phyloP scores from a whole-genome alignment of 1,284 basidiomycete species.

The Earliella scabrosa region DNA sequence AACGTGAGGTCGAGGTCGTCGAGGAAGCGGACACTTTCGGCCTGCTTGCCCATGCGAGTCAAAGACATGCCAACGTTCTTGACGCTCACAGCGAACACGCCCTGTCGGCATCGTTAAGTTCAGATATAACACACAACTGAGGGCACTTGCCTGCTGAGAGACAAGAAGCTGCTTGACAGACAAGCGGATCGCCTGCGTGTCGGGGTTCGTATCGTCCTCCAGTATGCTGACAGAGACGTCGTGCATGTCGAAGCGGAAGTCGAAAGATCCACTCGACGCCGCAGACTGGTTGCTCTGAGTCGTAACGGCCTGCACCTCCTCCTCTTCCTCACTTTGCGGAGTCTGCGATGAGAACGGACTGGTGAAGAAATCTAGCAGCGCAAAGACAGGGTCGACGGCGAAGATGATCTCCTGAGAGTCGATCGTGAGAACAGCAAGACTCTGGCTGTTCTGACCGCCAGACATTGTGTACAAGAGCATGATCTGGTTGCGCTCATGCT shows the following conservation, averaged over 20 bases:
- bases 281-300: constrained; percentile 1
- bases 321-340: constrained; percentile 15
- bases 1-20: constrained; percentile 93
- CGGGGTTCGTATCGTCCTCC: constrained; percentile 81
- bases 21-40: constrained; percentile 89
- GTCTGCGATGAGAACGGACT: constrained; percentile 54
- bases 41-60: constrained; percentile 83
- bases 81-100: constrained; percentile 84
- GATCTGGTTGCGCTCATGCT: constrained; percentile 91
- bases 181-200: constrained; percentile 89
- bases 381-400: constrained; percentile 91
- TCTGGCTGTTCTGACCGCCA: constrained; percentile 57
- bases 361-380: constrained; percentile 85
- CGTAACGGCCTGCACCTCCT: constrained; percentile 10
- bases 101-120: constrained; percentile 46
- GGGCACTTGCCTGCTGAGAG: constrained; percentile 79
- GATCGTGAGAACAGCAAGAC: constrained; percentile 85
- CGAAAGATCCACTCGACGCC: constrained; percentile 37
- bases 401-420: constrained; percentile 96
- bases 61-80: constrained; percentile 94
- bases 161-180: constrained; percentile 87
- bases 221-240: constrained; percentile 91
- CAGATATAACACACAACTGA: not conserved
- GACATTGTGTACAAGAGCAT: constrained; percentile 91
- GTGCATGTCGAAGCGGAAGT: constrained; percentile 89